Evolutionary conservation across 176 grass and related monocot genomes (phyloP), one percentile per base, ranked within the genome.

Genomic region (Neostapfia colusana): DNA sequence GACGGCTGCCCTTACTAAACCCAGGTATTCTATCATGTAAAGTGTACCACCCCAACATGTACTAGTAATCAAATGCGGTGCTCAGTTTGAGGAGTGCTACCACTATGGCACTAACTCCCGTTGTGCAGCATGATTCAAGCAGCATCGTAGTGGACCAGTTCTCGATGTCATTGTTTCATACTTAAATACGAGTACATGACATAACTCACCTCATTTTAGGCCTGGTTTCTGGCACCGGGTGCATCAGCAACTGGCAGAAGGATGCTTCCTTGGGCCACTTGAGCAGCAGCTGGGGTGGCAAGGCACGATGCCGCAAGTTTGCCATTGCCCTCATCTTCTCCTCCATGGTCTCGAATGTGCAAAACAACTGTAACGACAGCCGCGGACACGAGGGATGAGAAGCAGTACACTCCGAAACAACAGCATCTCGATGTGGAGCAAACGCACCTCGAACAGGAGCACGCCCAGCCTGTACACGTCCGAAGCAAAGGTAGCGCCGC

Each of bases 231-330:
- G 85, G 89, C n/a, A 71, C 67, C 20, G 95, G 95, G 77, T 95
- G 95, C 95, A 95, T 90, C n/a, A 99, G 78, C 87, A 90, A 82
- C 74, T 95, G 92, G 85, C 95, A 95, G 76, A 94, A 95, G 34
- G 95, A 92, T 40, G 91, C 95, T 82, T 99, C 95, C 82, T 92
- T 95, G 44, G 95, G 80, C 92, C 95, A 92, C 66, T 88, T 99
- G 69, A 95, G 89, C 42, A 99, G 85, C 55, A 95, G 57, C 34
- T 95, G 89, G 0, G 95, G 89, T 3, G 91, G 95, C 26, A 99
- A 60, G 25, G 95, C 95, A 10, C 95, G 85, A 38, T 99, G 71
- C 53, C 92, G 86, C 76, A 99, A 84, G 71, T 95, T 99, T 0
- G 77, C 65, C 96, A 99, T 99, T 38, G 90, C 90, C 65, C 81